These are phyloP conservation scores for Tilletia walkeri DNA, from an alignment of 1,284 basidiomycete species.

Conservation along the genomic window DNA sequence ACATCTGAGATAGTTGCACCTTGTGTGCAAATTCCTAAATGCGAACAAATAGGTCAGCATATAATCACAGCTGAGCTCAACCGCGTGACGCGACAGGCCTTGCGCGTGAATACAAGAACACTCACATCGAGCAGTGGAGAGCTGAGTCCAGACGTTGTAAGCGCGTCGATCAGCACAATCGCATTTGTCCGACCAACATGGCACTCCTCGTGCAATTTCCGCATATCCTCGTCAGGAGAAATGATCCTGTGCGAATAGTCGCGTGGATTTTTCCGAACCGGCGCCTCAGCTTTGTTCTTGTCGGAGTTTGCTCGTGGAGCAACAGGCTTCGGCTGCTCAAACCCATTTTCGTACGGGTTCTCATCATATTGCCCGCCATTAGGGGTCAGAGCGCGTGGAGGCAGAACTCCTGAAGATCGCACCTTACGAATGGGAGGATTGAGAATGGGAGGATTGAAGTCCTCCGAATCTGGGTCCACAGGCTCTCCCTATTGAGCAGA, in stretches of 20 bases:
- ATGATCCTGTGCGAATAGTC: conserved; percentile 19
- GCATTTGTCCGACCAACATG: conserved; percentile 38
- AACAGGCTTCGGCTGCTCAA: background rate
- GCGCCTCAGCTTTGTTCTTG: background rate
- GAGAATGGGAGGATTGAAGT: conserved; percentile 22
- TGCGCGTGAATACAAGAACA: conserved; percentile 18
- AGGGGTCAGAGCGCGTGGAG: background rate
- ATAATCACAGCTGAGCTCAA: conserved; percentile 18
- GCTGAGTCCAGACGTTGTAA: conserved; percentile 24
- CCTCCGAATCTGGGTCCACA: conserved; percentile 22
- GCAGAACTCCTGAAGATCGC: background rate
- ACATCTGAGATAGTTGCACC: conserved; percentile 29
- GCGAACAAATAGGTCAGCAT: conserved; percentile 7
- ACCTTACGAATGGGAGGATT: too few relatives aligned
- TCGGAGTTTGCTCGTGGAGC: background rate
- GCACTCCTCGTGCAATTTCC: conserved; percentile 44
- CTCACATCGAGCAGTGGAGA: conserved; percentile 19
- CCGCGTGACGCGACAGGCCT: background rate
- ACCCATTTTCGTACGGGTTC: background rate
- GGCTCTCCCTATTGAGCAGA: conserved; percentile 24
- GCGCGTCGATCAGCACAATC: conserved; percentile 31
- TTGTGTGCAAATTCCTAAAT: conserved; percentile 37
- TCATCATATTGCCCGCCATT: background rate
- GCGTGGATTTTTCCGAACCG: conserved; percentile 5
- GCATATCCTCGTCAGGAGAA: conserved; percentile 32